Conservation (phyloP, 2,329 filamentous ascomycete genomes). For the Phialocephala sp. region DNA sequence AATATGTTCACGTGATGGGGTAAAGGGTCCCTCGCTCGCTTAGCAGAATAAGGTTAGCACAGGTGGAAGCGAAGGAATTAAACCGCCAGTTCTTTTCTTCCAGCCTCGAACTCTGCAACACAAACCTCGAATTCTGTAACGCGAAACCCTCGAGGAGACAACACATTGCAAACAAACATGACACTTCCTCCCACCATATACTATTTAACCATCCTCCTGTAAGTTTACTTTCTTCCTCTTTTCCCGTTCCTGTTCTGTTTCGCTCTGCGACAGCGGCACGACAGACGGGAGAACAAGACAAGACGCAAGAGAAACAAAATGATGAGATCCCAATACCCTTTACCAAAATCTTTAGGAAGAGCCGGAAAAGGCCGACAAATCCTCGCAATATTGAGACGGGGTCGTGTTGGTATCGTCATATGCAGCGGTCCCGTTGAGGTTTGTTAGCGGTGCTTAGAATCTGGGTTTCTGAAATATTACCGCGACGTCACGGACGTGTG, state of each 20-base stretch:
- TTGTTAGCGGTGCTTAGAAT: constrained; percentile 41
- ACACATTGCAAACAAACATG: neutral
- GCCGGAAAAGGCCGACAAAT: constrained; percentile 39
- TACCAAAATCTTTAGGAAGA: constrained; percentile 42
- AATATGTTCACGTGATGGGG: neutral
- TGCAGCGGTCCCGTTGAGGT: constrained; percentile 35
- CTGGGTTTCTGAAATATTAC: constrained; percentile 33
- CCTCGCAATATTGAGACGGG: constrained; percentile 8
- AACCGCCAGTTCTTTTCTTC: neutral
- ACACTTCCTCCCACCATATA: neutral
- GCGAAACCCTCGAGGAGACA: neutral
- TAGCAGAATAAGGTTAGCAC: too few relatives aligned
- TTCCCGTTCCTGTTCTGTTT: neutral
- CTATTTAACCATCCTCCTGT: neutral
- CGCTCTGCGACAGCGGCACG: neutral
- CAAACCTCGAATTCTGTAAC: constrained; percentile 5
- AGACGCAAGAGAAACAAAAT: constrained; percentile 27
- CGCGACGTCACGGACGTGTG: neutral
- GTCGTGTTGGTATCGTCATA: constrained; percentile 40
- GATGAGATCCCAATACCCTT: constrained; percentile 41
- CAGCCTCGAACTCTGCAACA: neutral
- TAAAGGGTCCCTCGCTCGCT: too few relatives aligned
- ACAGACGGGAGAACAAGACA: neutral
- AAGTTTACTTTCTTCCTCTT: constrained; percentile 1
- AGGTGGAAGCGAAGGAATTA: neutral